Base-by-base conservation (phyloP, 2,329 filamentous ascomycete genomes). In the Apiospora koreana region DNA sequence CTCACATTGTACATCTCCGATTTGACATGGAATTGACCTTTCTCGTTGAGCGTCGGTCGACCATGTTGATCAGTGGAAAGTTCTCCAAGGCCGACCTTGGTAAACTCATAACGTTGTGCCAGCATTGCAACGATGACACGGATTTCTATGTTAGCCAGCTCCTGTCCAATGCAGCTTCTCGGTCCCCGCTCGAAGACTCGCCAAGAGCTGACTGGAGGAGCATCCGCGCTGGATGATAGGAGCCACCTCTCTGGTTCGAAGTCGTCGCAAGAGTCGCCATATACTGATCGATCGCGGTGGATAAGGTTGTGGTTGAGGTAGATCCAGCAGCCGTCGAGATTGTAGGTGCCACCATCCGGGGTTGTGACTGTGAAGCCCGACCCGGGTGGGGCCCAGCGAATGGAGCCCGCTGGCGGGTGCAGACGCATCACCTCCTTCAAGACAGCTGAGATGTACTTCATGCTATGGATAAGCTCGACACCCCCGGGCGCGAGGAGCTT, bases 81-180 rank as follows among this genome's bases (percentile, higher is more conserved):
- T 28, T 54, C 50, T 14, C 62, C 35, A 9, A 42, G 3, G 14
- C 62, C 28, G 31, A 41, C 48, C 23, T 50, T 50, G n/a, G 58
- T 78, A 50, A 90, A 84, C 41, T 89, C 86, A 48, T 88, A 87
- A 14, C 82, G 81, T 41, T 86, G 75, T 0, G 85, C 76, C 1
- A 84, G 82, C 73, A 88, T 77, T 3, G 86, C 83, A 18, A 88
- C 74, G 4, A 86, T 83, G 67, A 86, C 80, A 70, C 83, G 84
- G 38, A 86, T 80, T 77, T 89, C 85, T 42, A 86, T 80, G 76
- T 87, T 82, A 2, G 86, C 88, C 62, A 90, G 78, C 71, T 87
- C 84, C 77, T 89, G 85, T 0, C 88, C 88, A 41, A 91, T 84
- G 72, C 88, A 91, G 58, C 84, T 86, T 10, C 88, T 76, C 3